These are phyloP conservation scores for Paramecium primaurelia DNA, from an alignment of 73 alveolate genomes.

Conservation along the genomic window DNA sequence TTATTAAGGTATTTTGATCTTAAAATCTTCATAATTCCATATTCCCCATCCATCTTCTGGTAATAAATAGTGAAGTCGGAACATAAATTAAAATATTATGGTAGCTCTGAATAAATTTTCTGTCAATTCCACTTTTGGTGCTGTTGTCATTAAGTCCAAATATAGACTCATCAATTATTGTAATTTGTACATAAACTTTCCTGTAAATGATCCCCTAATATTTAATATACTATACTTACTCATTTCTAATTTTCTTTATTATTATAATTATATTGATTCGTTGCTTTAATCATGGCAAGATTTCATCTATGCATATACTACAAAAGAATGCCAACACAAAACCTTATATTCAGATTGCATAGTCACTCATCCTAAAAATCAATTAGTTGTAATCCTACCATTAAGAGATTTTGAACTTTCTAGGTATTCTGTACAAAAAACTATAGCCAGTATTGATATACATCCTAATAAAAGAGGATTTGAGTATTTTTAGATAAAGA, in stretches of 20 bases:
- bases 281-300: background rate
- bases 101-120: background rate
- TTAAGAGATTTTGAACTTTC: background rate
- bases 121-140: background rate
- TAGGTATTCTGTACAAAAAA: background rate
- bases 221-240: background rate
- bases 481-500: background rate
- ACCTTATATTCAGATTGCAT: constrained; percentile 1
- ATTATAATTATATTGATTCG: background rate
- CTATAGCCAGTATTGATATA: background rate
- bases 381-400: background rate
- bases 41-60: constrained; percentile 15
- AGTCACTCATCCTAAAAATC: constrained; percentile 17
- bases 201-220: background rate
- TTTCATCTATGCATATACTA: background rate
- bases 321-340: background rate
- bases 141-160: constrained; percentile 25
- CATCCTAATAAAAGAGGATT: background rate
- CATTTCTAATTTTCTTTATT: background rate
- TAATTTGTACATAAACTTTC: background rate
- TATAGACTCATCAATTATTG: background rate
- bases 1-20: background rate
- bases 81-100: background rate
- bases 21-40: background rate
- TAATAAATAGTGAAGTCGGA: background rate